phyloP scores from a whole-genome alignment of 495 filamentous ascomycete genomes.

The Penicillium robsamsonii region DNA sequence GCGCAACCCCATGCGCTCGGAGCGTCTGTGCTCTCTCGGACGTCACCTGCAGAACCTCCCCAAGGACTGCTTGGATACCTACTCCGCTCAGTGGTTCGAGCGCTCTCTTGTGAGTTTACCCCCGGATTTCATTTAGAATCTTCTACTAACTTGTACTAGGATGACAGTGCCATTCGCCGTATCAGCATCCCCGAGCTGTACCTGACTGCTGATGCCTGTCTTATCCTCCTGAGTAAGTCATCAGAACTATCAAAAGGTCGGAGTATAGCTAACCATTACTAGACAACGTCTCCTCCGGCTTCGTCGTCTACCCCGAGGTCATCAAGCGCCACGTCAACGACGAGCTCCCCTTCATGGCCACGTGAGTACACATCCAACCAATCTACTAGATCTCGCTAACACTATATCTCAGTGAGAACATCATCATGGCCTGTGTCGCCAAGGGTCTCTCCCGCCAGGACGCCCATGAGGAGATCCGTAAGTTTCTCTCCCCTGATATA shows the following conservation, averaged over 20 bases:
- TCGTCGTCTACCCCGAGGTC: constrained; percentile 82
- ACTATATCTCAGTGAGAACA: constrained; percentile 42
- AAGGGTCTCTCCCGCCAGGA: constrained; percentile 80
- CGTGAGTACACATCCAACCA: constrained; percentile 42
- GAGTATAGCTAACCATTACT: constrained; percentile 9
- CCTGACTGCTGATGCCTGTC: constrained; percentile 77
- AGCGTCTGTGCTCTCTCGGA: constrained; percentile 77
- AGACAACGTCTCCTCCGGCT: constrained; percentile 77
- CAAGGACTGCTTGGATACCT: constrained; percentile 71
- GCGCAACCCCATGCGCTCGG: constrained; percentile 85
- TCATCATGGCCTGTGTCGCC: constrained; percentile 83
- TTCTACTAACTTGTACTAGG: constrained; percentile 27
- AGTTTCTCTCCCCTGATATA: constrained; percentile 4
- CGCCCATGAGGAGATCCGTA: constrained; percentile 82
- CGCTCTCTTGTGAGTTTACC: constrained; percentile 48
- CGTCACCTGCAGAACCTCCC: constrained; percentile 64
- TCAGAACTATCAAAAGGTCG: not conserved
- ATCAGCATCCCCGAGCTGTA: constrained; percentile 78
- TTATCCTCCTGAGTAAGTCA: constrained; percentile 60
- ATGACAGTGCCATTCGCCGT: constrained; percentile 62
- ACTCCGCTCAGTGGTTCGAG: constrained; percentile 83
- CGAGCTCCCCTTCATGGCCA: constrained; percentile 89
- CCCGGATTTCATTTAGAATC: constrained; percentile 7
- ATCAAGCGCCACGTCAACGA: constrained; percentile 67
- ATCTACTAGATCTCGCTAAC: constrained; percentile 17